phyloP scores from a whole-genome alignment of 768 basidiomycete genomes.

The Collybiopsis luxurians region DNA sequence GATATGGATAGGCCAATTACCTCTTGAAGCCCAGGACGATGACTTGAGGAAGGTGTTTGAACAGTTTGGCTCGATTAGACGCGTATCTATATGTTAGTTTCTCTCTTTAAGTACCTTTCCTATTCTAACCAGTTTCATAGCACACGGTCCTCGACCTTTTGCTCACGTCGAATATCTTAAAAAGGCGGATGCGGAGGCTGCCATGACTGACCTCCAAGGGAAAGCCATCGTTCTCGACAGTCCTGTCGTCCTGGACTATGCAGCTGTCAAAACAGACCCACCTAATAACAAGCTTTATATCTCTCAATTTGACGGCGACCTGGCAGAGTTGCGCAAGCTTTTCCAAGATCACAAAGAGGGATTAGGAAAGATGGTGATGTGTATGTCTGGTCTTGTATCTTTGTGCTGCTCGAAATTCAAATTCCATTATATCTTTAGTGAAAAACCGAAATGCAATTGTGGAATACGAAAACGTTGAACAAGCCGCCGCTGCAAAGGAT shows the following conservation, averaged over 20 bases:
- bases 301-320: background rate
- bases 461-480: background rate
- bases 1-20: background rate
- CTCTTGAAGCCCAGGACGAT: background rate
- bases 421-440: background rate
- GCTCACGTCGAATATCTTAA: background rate
- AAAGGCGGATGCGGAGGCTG: background rate
- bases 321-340: background rate
- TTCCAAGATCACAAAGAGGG: background rate
- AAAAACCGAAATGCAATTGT: conserved; percentile 2
- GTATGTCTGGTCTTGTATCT: background rate
- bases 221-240: background rate
- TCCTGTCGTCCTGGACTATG: background rate
- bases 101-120: background rate
- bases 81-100: background rate
- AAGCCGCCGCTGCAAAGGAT: background rate
- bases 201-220: background rate
- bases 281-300: conserved; percentile 1
- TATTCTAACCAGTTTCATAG: background rate
- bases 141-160: background rate
- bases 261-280: background rate
- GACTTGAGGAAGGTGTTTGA: background rate
- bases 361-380: background rate
- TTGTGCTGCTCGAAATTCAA: background rate
- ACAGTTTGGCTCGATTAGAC: background rate